Conservation (phyloP, 495 filamentous ascomycete genomes). For the Lasiosphaeria miniovina region DNA sequence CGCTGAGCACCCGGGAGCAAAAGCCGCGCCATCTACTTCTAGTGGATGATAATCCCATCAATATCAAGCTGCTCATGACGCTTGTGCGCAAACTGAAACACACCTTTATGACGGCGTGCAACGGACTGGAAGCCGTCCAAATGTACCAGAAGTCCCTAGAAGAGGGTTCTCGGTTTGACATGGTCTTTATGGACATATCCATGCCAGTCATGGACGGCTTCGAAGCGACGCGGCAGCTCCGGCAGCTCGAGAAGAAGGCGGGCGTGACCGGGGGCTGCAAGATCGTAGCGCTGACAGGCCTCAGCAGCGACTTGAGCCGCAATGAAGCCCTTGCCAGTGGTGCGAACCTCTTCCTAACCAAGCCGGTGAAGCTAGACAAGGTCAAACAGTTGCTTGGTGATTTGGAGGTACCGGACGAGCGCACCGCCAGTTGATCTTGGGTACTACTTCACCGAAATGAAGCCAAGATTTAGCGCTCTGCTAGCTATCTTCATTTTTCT, state of each 20-base stretch:
- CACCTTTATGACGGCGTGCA: slow-evolving; percentile 36
- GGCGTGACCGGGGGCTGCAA: slow-evolving; percentile 31
- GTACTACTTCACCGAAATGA: too few relatives aligned
- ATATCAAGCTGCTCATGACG: slow-evolving; percentile 64
- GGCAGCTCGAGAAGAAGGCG: slow-evolving; percentile 45
- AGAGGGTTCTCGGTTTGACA: slow-evolving; percentile 37
- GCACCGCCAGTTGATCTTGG: too few relatives aligned
- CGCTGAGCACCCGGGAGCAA: slow-evolving; percentile 9
- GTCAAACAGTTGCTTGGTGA: slow-evolving; percentile 20
- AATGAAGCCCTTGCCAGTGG: slow-evolving; percentile 63
- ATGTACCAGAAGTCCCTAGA: slow-evolving; percentile 31
- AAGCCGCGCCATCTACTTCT: slow-evolving; percentile 49
- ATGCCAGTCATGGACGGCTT: slow-evolving; percentile 68
- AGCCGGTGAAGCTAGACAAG: slow-evolving; percentile 53
- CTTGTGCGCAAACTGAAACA: slow-evolving; percentile 53
- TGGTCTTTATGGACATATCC: slow-evolving; percentile 63
- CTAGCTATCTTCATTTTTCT: too few relatives aligned
- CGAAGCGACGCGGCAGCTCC: slow-evolving; percentile 54
- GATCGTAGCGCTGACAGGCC: slow-evolving; percentile 68
- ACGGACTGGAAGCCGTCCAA: slow-evolving; percentile 45
- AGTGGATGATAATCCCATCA: slow-evolving; percentile 75
- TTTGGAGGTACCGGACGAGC: too few relatives aligned
- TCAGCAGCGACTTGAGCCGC: slow-evolving; percentile 60
- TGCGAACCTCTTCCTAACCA: slow-evolving; percentile 67
- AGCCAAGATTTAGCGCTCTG: too few relatives aligned